Evolutionary conservation across 441 rosid genomes (phyloP), one percentile per base, ranked within the genome.

Genomic region (Macaranga tanarius): DNA sequence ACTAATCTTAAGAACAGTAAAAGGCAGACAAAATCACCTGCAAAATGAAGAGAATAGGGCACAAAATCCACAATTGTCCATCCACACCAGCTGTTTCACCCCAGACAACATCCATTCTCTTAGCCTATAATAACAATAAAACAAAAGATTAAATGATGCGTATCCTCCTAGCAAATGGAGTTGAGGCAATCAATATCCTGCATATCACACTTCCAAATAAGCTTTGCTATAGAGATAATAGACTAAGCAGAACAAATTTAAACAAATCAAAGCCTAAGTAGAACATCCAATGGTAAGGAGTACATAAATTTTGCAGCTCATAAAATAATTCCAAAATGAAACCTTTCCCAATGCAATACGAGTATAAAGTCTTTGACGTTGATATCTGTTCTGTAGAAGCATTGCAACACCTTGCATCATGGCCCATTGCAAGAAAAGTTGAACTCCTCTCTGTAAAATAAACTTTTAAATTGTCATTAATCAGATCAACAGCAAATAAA

Each of bases 91-190:
- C 89, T 13, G 99, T 95, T 89, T 93, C 98, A 69, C 99, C 98
- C 99, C 98, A 93, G 44, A 93, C 98, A 65, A 95, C 99, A 66
- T 95, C 98, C 99, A 95, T 95, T 78, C 99, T 87, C 78, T 95
- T 92, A 65, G 99, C 98, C 99, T 95, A 65, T 72, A 75, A 78
- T 17, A 76, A 74, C 34, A 71, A 60, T 19, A 56, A 54, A 25
- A 11, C 22, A 44, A 44, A 55, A 9, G 70, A 22, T 5, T 45
- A 11, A 67, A 64, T 72, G 7, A 71, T 67, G 23, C 22, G 48
- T 19, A 5, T 61, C 63, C 48, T 62, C 19, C 62, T 23, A 48
- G 25, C 59, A 48, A 28, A 52, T 40, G 38, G 17, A 34, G 40
- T 67, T 48, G 12, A 67, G 67, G 28, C 52, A 60, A 67, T 51